Evolutionary conservation across 805 yeast genomes (phyloP), one percentile per base, ranked within the genome.

Genomic region (Candida khao-thaluensis): DNA sequence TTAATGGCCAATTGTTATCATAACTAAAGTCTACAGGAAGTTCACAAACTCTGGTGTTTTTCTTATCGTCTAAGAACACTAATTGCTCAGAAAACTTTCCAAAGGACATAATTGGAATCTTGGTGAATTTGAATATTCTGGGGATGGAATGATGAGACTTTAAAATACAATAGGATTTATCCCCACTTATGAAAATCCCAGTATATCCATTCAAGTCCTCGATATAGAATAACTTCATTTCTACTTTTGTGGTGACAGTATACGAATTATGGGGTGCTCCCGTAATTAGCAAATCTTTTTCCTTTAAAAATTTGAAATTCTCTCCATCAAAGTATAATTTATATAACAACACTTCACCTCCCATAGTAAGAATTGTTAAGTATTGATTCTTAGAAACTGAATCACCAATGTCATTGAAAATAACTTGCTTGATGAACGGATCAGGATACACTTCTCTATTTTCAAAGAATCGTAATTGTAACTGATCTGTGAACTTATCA

Each of bases 251-350:
- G 30, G 86, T 86, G 42, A 76, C 71, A 1, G 85, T 72, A 51
- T 79, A 82, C 1, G 90, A 84, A 57, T 84, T 84, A 40, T 79
- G 83, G 1, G 93, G 91, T 0, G 91, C 93, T 40, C 95, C 95
- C 1, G 87, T 79, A 8, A 82, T 71, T 3, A 62, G 50, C 35
- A 65, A 54, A 42, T 71, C 75, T 51, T 62, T 69, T 41, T 66
- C 72, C 54, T 72, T 77, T 35, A 53, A 46, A 26, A 72, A 66
- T 35, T 53, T 59, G 45, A 57, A 72, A 44, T 60, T 65, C 17
- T 59, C 71, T 12, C 74, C 74, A 49, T 71, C 77, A 43, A 66
- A 65, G 44, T 61, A 77, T 24, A 81, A 63, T 49, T 78, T 79
- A 57, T 88, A 89, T 36, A 85, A 63, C 24, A 78, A 65, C 2